phyloP scores from a whole-genome alignment of 176 grass and related monocot species.

The Typha latifolia region DNA sequence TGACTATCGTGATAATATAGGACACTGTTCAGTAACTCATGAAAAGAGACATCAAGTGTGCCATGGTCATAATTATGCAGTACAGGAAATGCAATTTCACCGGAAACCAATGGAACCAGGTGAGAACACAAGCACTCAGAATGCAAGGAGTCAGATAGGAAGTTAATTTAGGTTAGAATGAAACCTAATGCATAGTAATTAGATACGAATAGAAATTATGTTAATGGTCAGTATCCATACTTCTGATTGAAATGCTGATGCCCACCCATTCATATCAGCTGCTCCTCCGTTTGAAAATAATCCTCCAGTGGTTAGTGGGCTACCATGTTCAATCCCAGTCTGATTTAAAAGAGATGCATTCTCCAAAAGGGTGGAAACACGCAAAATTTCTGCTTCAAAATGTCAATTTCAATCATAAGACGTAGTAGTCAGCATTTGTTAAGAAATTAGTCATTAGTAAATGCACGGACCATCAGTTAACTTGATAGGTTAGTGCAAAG shows the following conservation, averaged over 20 bases:
- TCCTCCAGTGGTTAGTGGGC: conserved; percentile 95
- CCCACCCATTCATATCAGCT: conserved; percentile 77
- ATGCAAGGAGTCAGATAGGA: conserved; percentile 20
- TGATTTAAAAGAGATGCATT: conserved; percentile 75
- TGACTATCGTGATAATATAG: too few species aligned
- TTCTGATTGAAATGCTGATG: conserved; percentile 90
- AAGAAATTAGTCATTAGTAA: conserved; percentile 29
- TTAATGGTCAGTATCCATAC: conserved; percentile 99
- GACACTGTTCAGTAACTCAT: too few species aligned
- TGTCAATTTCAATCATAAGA: conserved; percentile 93
- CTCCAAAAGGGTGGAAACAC: conserved; percentile 93
- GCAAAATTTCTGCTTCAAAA: conserved; percentile 99
- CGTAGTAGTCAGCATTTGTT: conserved; percentile 78
- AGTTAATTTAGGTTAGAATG: conserved; percentile 52
- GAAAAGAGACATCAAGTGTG: too few species aligned
- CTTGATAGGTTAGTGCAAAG: not conserved
- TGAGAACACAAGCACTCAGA: conserved; percentile 9
- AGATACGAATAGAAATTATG: conserved; percentile 69
- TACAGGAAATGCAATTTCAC: too few species aligned
- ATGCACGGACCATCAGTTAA: not conserved
- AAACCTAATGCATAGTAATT: conserved; percentile 49
- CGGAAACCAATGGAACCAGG: not conserved
- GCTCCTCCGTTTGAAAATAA: conserved; percentile 67
- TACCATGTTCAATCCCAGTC: conserved; percentile 98
- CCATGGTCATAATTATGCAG: too few species aligned